Evolutionary conservation across 2,329 filamentous ascomycete genomes (phyloP).

Genomic region (Epicoccum sorghinum): DNA sequence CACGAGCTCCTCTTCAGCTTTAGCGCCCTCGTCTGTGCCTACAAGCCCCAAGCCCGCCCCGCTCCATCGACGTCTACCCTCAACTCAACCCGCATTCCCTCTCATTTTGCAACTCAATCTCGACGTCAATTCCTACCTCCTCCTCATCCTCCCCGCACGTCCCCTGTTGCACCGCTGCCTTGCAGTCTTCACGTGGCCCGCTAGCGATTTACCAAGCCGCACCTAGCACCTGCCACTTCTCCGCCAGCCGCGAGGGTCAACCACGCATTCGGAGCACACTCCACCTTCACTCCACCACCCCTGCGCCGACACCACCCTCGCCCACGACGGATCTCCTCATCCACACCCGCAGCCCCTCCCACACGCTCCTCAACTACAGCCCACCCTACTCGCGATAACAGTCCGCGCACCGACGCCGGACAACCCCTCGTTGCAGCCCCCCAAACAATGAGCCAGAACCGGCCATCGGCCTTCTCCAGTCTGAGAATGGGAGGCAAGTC

Average conservation of each 20-base stretch:
- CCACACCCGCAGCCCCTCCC: slow-evolving; percentile 48
- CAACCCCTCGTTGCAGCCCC: slow-evolving; percentile 31
- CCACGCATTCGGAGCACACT: slow-evolving; percentile 27
- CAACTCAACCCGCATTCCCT: slow-evolving; percentile 27
- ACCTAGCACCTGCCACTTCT: slow-evolving; percentile 20
- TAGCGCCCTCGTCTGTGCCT: slow-evolving; percentile 22
- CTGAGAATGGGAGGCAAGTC: slow-evolving; percentile 98
- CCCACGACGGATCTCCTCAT: slow-evolving; percentile 63
- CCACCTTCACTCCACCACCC: slow-evolving; percentile 28
- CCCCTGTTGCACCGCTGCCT: slow-evolving; percentile 22
- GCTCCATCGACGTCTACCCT: slow-evolving; percentile 32
- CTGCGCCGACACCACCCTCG: slow-evolving; percentile 18
- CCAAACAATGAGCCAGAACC: slow-evolving; percentile 80
- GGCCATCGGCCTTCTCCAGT: slow-evolving; percentile 84
- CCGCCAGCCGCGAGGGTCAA: slow-evolving; percentile 17
- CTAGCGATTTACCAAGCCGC: slow-evolving; percentile 23
- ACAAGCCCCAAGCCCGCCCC: slow-evolving; percentile 29
- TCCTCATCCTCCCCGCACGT: slow-evolving; percentile 11
- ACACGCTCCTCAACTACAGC: slow-evolving; percentile 54
- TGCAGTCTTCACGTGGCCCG: slow-evolving; percentile 28
- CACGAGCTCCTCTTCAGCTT: slow-evolving; percentile 22
- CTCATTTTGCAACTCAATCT: slow-evolving; percentile 28
- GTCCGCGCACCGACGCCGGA: slow-evolving; percentile 41
- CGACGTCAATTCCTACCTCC: slow-evolving; percentile 32
- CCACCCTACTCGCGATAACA: slow-evolving; percentile 52